Evolutionary conservation across 225 moss, liverwort and hornwort species (phyloP).

Genomic region (Antitrichia curtipendula): DNA sequence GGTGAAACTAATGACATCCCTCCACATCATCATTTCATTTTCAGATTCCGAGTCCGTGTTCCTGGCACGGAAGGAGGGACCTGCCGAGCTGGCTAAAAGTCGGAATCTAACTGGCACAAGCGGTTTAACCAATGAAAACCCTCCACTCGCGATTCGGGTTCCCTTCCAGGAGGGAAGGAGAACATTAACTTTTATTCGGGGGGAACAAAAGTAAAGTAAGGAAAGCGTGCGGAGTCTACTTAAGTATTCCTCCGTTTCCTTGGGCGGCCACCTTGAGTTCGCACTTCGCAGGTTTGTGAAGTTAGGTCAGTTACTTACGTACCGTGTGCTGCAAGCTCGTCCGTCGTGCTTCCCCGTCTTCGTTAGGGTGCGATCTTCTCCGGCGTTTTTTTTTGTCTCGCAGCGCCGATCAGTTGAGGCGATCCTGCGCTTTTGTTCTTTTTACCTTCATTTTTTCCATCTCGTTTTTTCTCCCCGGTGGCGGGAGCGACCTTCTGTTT

Average conservation of each 20-base stretch:
- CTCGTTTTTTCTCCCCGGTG: too few species aligned
- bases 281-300: neutral
- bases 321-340: neutral
- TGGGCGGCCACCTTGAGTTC: neutral
- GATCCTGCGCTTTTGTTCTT: neutral
- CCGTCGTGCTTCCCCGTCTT: neutral
- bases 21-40: neutral
- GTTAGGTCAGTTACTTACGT: slow-evolving; percentile 6
- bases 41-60: neutral
- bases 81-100: neutral
- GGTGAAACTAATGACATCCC: neutral
- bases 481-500: neutral
- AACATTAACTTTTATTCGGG: neutral
- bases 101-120: neutral
- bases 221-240: neutral
- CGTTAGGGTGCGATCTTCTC: neutral
- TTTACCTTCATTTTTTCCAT: too few species aligned
- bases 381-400: neutral
- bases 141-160: neutral
- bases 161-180: neutral
- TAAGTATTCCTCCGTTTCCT: neutral
- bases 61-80: too few species aligned
- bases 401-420: neutral
- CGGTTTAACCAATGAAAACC: neutral
- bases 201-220: neutral